Percentiles rank a stretch among this genome's conserved stretches.
phyloP scores from a whole-genome alignment of 345 rosid genomes.

The Salix suchowensis region DNA sequence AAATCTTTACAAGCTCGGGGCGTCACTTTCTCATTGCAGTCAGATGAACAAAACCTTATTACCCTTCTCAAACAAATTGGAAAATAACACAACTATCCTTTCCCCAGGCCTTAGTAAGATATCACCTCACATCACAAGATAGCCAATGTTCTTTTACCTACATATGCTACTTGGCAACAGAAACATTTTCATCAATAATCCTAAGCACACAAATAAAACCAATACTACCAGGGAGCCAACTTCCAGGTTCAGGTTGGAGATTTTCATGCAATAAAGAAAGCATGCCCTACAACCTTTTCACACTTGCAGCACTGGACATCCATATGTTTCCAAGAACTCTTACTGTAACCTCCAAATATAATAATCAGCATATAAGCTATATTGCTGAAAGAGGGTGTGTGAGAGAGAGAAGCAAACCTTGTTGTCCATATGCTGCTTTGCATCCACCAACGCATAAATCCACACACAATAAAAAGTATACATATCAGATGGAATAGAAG shows the following conservation, averaged over 20 bases:
- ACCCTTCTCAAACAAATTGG: background rate
- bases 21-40: background rate
- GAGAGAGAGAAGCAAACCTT: slow-evolving; percentile 46
- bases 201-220: background rate
- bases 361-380: background rate
- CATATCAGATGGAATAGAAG: slow-evolving; percentile 15
- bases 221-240: background rate
- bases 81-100: background rate
- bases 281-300: background rate
- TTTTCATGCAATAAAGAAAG: background rate
- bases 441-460: slow-evolving; percentile 16
- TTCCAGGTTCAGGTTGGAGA: background rate
- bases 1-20: slow-evolving; percentile 4
- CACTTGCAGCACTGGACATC: background rate
- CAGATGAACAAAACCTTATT: background rate
- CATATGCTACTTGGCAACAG: background rate
- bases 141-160: background rate
- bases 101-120: background rate
- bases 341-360: background rate
- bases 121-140: background rate
- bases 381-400: background rate
- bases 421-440: slow-evolving; percentile 68
- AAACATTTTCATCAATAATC: background rate
- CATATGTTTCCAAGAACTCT: background rate
- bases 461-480: slow-evolving; percentile 16